Evolutionary conservation across 2,329 filamentous ascomycete genomes (phyloP).

Genomic region (Colletotrichum paranaense): DNA sequence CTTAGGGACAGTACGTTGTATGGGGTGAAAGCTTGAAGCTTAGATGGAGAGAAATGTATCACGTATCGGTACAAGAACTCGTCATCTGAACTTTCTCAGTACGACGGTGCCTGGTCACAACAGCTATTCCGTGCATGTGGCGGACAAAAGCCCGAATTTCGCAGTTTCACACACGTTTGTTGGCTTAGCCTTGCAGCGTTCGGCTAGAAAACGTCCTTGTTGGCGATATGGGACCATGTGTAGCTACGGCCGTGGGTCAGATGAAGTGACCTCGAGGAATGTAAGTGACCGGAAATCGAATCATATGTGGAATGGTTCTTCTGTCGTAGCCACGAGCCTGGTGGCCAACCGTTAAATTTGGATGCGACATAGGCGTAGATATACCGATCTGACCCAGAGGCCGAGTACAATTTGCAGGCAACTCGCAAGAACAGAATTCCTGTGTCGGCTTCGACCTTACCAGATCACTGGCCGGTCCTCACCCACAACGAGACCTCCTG

Average conservation of each 20-base stretch:
- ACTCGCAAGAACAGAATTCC: background rate
- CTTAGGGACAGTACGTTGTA: constrained; percentile 13
- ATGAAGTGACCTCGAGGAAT: background rate
- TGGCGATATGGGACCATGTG: background rate
- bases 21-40: constrained; percentile 16
- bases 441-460: background rate
- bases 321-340: background rate
- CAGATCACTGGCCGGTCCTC: background rate
- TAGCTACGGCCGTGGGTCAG: background rate
- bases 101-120: background rate
- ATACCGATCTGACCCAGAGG: background rate
- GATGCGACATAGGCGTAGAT: background rate
- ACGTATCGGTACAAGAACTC: constrained; percentile 10
- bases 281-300: background rate
- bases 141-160: constrained; percentile 7
- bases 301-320: background rate
- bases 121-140: constrained; percentile 5
- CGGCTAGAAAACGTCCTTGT: background rate
- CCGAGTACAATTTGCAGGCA: background rate
- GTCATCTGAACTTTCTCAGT: constrained; percentile 21
- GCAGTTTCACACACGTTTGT: constrained; percentile 4
- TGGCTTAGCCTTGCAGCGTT: background rate
- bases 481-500: background rate
- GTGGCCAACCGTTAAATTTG: background rate
- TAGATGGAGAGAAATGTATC: background rate